These are phyloP conservation scores for Trapa incisa DNA, from an alignment of 345 rosid genomes.

Conservation along the genomic window DNA sequence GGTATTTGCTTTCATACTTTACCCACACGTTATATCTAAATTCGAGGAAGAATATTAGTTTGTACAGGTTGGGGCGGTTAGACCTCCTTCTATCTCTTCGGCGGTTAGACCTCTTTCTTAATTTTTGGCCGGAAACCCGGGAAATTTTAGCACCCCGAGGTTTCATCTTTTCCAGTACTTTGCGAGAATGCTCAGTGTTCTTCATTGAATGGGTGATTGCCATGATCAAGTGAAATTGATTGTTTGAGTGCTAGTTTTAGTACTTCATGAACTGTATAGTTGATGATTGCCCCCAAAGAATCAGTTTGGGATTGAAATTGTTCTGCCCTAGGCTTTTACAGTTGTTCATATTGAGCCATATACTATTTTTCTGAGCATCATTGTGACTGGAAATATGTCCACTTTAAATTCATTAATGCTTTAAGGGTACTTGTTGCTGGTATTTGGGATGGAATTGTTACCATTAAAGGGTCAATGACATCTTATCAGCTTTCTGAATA, in stretches of 20 bases:
- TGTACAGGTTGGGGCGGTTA: neutral
- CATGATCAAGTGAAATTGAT: neutral
- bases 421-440: no score
- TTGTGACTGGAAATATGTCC: no score
- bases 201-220: neutral
- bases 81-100: neutral
- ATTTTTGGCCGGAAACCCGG: neutral
- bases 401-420: no score
- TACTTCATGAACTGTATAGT: neutral
- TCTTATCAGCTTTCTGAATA: neutral
- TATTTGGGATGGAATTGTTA: no score
- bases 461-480: no score
- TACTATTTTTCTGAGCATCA: neutral
- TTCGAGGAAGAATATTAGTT: neutral
- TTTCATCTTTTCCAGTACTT: neutral
- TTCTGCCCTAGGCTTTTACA: neutral
- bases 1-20: neutral
- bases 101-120: neutral
- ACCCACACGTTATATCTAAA: neutral
- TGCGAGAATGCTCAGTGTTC: neutral
- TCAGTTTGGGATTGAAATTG: neutral
- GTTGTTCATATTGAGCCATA: neutral
- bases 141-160: neutral
- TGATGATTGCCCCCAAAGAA: neutral
- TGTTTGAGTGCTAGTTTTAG: neutral